Evolutionary conservation across 2,329 filamentous ascomycete genomes (phyloP).

Genomic region (Fusarium incarnatum): DNA sequence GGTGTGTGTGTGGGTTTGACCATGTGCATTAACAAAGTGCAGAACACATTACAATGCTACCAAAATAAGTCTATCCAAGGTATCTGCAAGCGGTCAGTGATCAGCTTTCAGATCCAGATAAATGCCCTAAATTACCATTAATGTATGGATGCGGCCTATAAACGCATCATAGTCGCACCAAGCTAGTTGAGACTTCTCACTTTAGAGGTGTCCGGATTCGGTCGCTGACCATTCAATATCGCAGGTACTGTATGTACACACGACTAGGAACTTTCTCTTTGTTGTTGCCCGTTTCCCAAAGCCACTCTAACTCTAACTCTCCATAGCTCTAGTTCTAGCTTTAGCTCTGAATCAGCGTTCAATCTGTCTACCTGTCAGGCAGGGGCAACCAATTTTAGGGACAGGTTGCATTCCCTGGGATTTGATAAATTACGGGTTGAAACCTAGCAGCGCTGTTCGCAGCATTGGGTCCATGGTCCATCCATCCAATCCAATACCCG

Average conservation of each 20-base stretch:
- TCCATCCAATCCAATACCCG: not conserved
- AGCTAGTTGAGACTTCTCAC: constrained; percentile 11
- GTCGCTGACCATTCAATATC: constrained; percentile 15
- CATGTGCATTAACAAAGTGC: constrained; percentile 24
- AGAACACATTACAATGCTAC: constrained; percentile 22
- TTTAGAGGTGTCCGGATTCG: constrained; percentile 30
- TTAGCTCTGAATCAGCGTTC: not conserved
- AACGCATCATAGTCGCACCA: constrained; percentile 15
- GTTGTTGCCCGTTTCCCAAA: constrained; percentile 36
- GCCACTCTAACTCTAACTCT: constrained; percentile 10
- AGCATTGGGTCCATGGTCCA: constrained; percentile 4
- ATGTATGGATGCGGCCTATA: constrained; percentile 7
- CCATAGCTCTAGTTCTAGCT: not conserved
- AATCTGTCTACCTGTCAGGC: not conserved
- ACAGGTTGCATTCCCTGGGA: constrained; percentile 46
- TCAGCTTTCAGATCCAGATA: constrained; percentile 2
- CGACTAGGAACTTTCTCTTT: constrained; percentile 24
- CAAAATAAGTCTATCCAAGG: not conserved
- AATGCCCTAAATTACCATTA: not conserved
- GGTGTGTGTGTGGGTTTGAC: constrained; percentile 1
- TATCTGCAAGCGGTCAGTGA: constrained; percentile 24
- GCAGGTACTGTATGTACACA: not conserved
- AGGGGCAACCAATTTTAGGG: constrained; percentile 35
- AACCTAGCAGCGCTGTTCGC: constrained; percentile 27
- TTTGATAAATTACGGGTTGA: constrained; percentile 20